Evolutionary conservation across 495 filamentous ascomycete species (phyloP).

Genomic region (Aspergillus homomorphus): DNA sequence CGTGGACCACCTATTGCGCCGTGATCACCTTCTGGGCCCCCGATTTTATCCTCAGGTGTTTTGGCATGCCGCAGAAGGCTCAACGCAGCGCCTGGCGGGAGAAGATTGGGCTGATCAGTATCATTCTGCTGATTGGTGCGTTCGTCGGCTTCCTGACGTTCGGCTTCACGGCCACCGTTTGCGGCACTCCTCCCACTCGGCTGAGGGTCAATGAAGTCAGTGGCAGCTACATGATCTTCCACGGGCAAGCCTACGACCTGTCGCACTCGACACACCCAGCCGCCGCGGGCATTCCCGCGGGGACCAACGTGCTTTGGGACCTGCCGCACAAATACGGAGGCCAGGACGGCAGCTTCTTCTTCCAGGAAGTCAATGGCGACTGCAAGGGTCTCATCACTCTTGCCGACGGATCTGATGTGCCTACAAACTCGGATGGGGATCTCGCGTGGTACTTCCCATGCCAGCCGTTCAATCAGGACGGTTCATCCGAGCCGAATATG

Average conservation of each 20-base stretch:
- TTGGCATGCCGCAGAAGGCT: slow-evolving; percentile 81
- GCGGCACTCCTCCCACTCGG: slow-evolving; percentile 62
- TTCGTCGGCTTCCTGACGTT: slow-evolving; percentile 97
- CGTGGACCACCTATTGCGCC: slow-evolving; percentile 95
- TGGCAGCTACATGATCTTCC: slow-evolving; percentile 88
- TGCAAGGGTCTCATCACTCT: slow-evolving; percentile 89
- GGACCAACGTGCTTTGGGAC: slow-evolving; percentile 79
- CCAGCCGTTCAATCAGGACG: slow-evolving; percentile 86
- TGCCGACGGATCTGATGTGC: slow-evolving; percentile 68
- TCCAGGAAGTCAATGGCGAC: slow-evolving; percentile 97
- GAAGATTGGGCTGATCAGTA: slow-evolving; percentile 95
- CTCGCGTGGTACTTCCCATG: slow-evolving; percentile 98
- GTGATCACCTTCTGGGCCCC: slow-evolving; percentile 95
- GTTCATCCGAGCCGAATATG: slow-evolving; percentile 70
- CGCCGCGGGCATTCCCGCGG: slow-evolving; percentile 69
- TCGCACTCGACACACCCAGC: slow-evolving; percentile 68
- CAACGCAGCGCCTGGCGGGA: slow-evolving; percentile 96
- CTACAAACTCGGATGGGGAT: slow-evolving; percentile 66
- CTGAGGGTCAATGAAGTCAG: slow-evolving; percentile 79
- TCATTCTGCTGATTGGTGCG: slow-evolving; percentile 82
- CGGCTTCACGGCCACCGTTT: slow-evolving; percentile 89
- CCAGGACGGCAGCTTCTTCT: slow-evolving; percentile 91
- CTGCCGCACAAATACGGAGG: slow-evolving; percentile 76
- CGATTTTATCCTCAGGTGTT: slow-evolving; percentile 76
- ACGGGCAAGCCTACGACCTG: slow-evolving; percentile 85